These are phyloP conservation scores for Berberis vulgaris DNA, from an alignment of 164 flowering plant species.

Conservation along the genomic window DNA sequence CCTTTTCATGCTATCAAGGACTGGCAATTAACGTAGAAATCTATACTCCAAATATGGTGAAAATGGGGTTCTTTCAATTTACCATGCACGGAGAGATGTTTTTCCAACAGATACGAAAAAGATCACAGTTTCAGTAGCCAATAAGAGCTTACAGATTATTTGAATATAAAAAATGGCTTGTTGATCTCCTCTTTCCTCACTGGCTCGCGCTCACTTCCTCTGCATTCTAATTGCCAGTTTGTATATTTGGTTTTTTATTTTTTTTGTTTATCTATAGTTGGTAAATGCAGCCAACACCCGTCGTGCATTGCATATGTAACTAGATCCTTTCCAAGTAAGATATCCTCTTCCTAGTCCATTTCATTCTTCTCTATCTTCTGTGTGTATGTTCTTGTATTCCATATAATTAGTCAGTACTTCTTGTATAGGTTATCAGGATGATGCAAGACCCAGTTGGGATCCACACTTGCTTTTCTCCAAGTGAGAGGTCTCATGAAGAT, in stretches of 20 bases:
- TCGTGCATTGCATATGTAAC: constrained; percentile 36
- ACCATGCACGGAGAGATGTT: constrained; percentile 24
- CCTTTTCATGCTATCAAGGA: constrained; percentile 3
- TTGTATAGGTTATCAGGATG: constrained; percentile 6
- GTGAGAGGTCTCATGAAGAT: constrained; percentile 40
- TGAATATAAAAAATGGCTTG: constrained; percentile 8
- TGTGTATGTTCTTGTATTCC: not conserved
- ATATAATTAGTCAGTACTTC: not conserved
- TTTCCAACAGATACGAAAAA: constrained; percentile 12
- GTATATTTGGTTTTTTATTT: constrained; percentile 16
- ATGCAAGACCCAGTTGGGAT: constrained; percentile 69
- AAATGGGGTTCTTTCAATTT: constrained; percentile 26
- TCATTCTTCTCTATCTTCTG: not conserved
- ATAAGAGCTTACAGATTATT: constrained; percentile 1
- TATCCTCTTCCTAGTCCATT: not conserved
- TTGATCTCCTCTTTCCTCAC: constrained; percentile 20
- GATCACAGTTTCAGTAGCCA: constrained; percentile 7
- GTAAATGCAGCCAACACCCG: constrained; percentile 36
- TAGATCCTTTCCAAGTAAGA: constrained; percentile 10
- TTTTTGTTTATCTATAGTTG: constrained; percentile 6
- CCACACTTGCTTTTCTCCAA: constrained; percentile 62
- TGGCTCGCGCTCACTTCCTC: constrained; percentile 2
- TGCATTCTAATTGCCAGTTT: constrained; percentile 51
- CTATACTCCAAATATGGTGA: constrained; percentile 9
- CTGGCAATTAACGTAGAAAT: constrained; percentile 1